These are phyloP conservation scores for Diaporthe destruens DNA, from an alignment of 2,329 filamentous ascomycete species.

Conservation along the genomic window DNA sequence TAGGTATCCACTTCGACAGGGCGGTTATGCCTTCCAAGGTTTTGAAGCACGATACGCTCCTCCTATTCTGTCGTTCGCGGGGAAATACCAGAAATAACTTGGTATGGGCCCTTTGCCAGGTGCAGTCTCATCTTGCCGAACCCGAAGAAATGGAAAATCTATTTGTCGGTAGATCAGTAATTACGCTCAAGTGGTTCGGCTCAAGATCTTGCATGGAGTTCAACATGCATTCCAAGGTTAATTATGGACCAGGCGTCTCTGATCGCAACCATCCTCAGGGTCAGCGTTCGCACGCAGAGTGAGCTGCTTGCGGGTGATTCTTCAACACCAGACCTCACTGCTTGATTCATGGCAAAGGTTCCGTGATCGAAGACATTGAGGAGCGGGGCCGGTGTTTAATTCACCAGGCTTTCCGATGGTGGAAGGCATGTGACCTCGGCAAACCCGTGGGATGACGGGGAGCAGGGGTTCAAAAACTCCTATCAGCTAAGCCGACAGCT, in stretches of 20 bases:
- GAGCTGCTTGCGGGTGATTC: neutral
- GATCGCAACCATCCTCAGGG: neutral
- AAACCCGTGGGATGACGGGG: neutral
- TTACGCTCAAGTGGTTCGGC: neutral
- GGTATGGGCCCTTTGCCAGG: neutral
- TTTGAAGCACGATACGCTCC: neutral
- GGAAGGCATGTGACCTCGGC: constrained; percentile 8
- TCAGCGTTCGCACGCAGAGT: neutral
- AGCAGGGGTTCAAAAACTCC: constrained; percentile 5
- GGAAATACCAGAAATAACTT: neutral
- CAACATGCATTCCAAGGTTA: neutral
- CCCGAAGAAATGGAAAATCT: neutral
- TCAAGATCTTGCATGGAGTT: neutral
- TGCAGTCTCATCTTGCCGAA: neutral
- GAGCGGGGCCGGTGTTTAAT: constrained; percentile 25
- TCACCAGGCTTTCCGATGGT: neutral
- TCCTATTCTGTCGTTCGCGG: neutral
- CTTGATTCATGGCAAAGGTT: neutral
- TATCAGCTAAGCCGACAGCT: neutral
- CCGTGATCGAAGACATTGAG: neutral
- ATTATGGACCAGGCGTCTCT: neutral
- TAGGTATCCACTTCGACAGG: neutral
- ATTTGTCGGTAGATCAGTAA: neutral
- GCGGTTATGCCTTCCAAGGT: neutral
- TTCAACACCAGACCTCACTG: neutral